Conservation (phyloP, 2,329 filamentous ascomycete genomes). For the Sclerotinia borealis region DNA sequence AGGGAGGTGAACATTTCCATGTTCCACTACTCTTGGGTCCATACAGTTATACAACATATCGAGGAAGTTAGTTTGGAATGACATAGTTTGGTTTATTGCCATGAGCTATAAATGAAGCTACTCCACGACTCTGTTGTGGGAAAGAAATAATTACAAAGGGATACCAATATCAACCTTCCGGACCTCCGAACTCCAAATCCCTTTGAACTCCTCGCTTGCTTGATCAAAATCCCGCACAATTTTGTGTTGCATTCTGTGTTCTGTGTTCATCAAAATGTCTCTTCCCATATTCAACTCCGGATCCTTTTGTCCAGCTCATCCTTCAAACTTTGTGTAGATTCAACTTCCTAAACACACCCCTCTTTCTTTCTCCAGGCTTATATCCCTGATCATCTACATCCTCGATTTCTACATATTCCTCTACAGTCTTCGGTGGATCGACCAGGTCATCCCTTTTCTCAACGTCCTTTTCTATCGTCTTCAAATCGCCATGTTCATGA, state of each 20-base stretch:
- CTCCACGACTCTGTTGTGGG: neutral
- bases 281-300: neutral
- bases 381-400: slow-evolving; percentile 6
- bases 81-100: neutral
- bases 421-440: slow-evolving; percentile 2
- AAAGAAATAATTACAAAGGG: slow-evolving; percentile 8
- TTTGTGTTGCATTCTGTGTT: neutral
- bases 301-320: neutral
- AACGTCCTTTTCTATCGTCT: slow-evolving; percentile 7
- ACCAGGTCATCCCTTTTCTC: slow-evolving; percentile 1
- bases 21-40: slow-evolving; percentile 72
- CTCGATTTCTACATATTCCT: slow-evolving; percentile 3
- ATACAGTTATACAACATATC: slow-evolving; percentile 76
- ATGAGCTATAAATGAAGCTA: slow-evolving; percentile 1
- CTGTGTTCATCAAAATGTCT: neutral
- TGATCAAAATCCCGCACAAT: neutral
- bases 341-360: slow-evolving; percentile 19
- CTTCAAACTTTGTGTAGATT: slow-evolving; percentile 14
- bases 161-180: slow-evolving; percentile 7
- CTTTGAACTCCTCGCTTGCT: slow-evolving; percentile 5
- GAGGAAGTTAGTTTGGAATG: slow-evolving; percentile 53
- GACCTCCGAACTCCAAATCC: slow-evolving; percentile 4
- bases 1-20: slow-evolving; percentile 63
- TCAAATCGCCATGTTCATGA: slow-evolving; percentile 13
- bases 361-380: slow-evolving; percentile 19